These are phyloP conservation scores for Sclerotinia sclerotiorum DNA, from an alignment of 2,329 filamentous ascomycete genomes.

Conservation along the genomic window DNA sequence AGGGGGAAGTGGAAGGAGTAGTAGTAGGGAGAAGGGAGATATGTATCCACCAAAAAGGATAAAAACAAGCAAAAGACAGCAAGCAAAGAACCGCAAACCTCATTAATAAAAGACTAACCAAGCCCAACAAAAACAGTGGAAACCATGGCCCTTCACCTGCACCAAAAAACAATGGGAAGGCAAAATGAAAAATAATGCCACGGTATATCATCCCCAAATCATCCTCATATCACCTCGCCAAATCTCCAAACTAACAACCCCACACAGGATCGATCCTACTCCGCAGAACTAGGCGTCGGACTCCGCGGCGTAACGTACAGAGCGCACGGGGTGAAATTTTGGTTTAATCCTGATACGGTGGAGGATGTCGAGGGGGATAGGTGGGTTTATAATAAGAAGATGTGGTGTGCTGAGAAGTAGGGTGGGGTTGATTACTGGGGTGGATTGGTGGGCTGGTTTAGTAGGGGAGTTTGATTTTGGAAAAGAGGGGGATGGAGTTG, in stretches of 20 bases:
- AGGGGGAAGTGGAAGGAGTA: too few relatives aligned
- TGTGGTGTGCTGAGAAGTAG: slow-evolving; percentile 26
- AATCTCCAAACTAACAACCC: neutral
- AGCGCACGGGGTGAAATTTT: slow-evolving; percentile 27
- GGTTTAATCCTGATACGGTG: slow-evolving; percentile 24
- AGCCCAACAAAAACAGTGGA: neutral
- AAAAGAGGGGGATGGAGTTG: neutral
- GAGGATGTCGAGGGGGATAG: slow-evolving; percentile 28
- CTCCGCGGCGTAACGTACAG: slow-evolving; percentile 26
- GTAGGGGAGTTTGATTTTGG: neutral
- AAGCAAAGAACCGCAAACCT: neutral
- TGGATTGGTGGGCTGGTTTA: neutral
- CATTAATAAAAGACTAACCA: neutral
- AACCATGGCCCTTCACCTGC: slow-evolving; percentile 22
- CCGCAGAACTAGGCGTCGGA: slow-evolving; percentile 27
- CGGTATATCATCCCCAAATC: neutral
- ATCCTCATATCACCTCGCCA: too few relatives aligned
- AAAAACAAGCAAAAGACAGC: too few relatives aligned
- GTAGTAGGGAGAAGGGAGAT: too few relatives aligned
- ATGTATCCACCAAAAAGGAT: too few relatives aligned
- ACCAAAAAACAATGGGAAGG: slow-evolving; percentile 15
- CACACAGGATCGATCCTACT: slow-evolving; percentile 19
- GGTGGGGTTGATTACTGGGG: too few relatives aligned
- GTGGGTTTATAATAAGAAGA: slow-evolving; percentile 26
- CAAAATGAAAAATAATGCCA: neutral